Percentiles rank a stretch among this genome's conserved stretches.
phyloP scores from a whole-genome alignment of 345 rosid species.

The Angophora floribunda region DNA sequence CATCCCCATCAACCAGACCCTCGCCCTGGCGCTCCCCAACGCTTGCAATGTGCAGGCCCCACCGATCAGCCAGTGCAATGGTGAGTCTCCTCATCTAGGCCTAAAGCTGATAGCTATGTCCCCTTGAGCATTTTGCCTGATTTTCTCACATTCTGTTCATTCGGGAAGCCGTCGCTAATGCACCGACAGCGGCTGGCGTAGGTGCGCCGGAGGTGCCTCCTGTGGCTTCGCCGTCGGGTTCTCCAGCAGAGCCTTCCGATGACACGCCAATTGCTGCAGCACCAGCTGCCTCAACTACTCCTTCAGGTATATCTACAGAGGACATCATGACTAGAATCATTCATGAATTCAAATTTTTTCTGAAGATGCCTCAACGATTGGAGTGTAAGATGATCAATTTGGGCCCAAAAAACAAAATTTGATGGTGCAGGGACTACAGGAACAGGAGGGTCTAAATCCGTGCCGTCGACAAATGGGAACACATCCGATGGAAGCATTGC shows the following conservation, averaged over 20 bases:
- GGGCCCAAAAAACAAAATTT: not conserved
- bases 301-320: conserved; percentile 3
- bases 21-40: not conserved
- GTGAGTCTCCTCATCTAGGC: conserved; percentile 4
- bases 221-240: not conserved
- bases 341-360: not conserved
- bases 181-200: conserved; percentile 9
- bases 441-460: conserved; percentile 16
- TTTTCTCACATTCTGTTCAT: not conserved
- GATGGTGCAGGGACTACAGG: not conserved
- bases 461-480: conserved; percentile 1
- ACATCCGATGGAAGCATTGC: conserved; percentile 9
- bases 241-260: conserved; percentile 9
- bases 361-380: not conserved
- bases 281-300: conserved; percentile 12
- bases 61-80: conserved; percentile 8
- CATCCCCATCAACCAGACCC: conserved; percentile 6
- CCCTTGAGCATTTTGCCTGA: conserved; percentile 1
- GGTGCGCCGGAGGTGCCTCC: not conserved
- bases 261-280: conserved; percentile 2
- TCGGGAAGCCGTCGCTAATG: not conserved
- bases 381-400: not conserved
- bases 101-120: conserved; percentile 5
- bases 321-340: not conserved
- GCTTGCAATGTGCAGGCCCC: conserved; percentile 8